Evolutionary conservation across 75 land plant species (phyloP).

Genomic region (Larix kaempferi): DNA sequence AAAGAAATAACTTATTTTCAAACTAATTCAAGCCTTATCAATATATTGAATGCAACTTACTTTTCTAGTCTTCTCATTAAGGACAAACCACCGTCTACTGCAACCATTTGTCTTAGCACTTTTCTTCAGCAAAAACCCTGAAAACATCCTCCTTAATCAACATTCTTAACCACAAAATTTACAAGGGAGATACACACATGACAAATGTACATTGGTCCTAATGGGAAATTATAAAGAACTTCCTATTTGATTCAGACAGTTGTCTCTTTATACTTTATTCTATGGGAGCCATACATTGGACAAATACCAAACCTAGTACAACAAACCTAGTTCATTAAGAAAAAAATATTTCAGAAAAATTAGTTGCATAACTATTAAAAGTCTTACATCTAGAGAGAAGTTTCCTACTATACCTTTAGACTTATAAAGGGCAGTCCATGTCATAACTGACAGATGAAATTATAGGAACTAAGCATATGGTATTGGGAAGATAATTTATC

Average conservation of each 20-base stretch:
- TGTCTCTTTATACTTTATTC: neutral
- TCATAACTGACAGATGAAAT: too few relatives aligned
- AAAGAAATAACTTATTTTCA: neutral
- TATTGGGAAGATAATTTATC: neutral
- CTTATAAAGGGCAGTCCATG: too few relatives aligned
- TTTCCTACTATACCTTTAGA: too few relatives aligned
- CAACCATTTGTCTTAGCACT: constrained; percentile 89
- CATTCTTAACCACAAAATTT: neutral
- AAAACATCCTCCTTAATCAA: neutral
- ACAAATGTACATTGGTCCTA: neutral
- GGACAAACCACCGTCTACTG: constrained; percentile 96
- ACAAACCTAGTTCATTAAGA: neutral
- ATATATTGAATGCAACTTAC: constrained; percentile 25
- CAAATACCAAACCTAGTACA: neutral
- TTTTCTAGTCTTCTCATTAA: constrained; percentile 94
- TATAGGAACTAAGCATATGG: neutral
- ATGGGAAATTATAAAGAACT: neutral
- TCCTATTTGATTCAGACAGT: neutral
- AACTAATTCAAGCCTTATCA: neutral
- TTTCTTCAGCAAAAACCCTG: constrained; percentile 83
- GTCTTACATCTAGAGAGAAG: too few relatives aligned
- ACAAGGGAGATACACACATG: neutral
- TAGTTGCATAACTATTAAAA: too few relatives aligned
- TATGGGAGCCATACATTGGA: neutral
- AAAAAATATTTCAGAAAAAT: neutral